phyloP scores from a whole-genome alignment of 2,329 filamentous ascomycete species.

The Talaromyces sp. region DNA sequence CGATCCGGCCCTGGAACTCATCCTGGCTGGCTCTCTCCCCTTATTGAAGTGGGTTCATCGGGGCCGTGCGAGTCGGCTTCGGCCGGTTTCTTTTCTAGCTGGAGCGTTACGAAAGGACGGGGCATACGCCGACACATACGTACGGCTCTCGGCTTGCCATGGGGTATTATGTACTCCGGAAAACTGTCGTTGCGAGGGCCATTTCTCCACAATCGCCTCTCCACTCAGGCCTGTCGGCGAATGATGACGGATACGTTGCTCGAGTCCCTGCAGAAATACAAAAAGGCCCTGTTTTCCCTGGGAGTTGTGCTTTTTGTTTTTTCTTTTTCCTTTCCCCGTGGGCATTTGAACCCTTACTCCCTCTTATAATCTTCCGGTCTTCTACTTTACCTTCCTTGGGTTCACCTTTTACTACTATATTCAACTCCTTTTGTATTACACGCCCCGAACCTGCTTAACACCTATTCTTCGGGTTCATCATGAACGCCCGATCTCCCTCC shows the following conservation, averaged over 20 bases:
- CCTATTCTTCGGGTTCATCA: conserved; percentile 16
- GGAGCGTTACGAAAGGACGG: neutral
- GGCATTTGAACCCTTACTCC: conserved; percentile 7
- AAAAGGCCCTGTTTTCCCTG: conserved; percentile 19
- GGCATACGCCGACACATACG: neutral
- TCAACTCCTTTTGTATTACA: neutral
- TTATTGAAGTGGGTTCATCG: conserved; percentile 10
- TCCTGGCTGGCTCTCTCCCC: conserved; percentile 18
- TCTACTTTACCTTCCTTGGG: neutral
- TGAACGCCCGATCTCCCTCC: conserved; percentile 33
- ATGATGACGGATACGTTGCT: conserved; percentile 8
- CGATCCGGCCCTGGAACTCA: conserved; percentile 14
- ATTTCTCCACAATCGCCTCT: conserved; percentile 24
- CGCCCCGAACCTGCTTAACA: no score
- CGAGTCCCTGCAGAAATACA: conserved; percentile 15
- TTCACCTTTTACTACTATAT: neutral
- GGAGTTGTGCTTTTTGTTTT: neutral
- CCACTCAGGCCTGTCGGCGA: conserved; percentile 15
- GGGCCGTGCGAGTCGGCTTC: conserved; percentile 23
- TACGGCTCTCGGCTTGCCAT: neutral
- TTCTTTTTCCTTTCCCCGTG: conserved; percentile 19
- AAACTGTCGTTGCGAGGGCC: neutral
- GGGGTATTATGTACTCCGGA: neutral
- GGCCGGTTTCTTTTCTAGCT: conserved; percentile 19
- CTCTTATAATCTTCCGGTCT: conserved; percentile 4